Base-by-base conservation (phyloP, 768 basidiomycete genomes). In the Cantharellus anzutake region DNA sequence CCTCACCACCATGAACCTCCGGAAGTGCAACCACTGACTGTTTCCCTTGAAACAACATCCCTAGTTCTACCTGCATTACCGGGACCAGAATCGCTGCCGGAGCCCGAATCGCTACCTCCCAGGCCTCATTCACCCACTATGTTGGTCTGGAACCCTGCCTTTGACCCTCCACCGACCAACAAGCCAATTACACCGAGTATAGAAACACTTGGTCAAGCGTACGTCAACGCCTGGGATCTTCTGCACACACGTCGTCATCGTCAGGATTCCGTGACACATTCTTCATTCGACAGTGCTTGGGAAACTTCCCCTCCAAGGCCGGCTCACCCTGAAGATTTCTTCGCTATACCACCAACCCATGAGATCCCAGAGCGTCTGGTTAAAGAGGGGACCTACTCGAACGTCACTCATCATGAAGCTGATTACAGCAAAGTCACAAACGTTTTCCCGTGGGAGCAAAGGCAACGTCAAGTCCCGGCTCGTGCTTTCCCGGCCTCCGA, bases 391-490 rank as follows among this genome's bases (percentile, higher is more conserved):
- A 79, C 87, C 66, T 87, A 93, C 71, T 74, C 76, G 14, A 78
- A 77, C 65, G 80, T 85, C 20, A 68, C 69, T 42, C 53, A 57
- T 29, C 42, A 59, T 35, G 77, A 74, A 63, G 88, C 91, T 2
- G 86, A 92, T 67, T 76, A 73, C 37, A 71, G 71, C 35, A 86
- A 86, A 66, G 78, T 93, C 29, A 83, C 82, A 62, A 73, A 77
- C 41, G 74, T 96, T 41, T 98, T 99, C 70, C 92, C 94, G n/a
- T 99, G 94, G 94, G 94, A 99, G 68, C 78, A 81, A 61, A 78
- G 78, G 65, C 82, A 79, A 7, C 80, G 84, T 40, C 76, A 73
- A 55, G 64, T 75, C 63, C 87, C 86, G 11, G 75, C 74, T 37
- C 83, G 88, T 58, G 78, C 84, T 40, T 89, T 89, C 66, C 89